phyloP scores from a whole-genome alignment of 805 yeast genomes.

The Ogataea ramenticola region DNA sequence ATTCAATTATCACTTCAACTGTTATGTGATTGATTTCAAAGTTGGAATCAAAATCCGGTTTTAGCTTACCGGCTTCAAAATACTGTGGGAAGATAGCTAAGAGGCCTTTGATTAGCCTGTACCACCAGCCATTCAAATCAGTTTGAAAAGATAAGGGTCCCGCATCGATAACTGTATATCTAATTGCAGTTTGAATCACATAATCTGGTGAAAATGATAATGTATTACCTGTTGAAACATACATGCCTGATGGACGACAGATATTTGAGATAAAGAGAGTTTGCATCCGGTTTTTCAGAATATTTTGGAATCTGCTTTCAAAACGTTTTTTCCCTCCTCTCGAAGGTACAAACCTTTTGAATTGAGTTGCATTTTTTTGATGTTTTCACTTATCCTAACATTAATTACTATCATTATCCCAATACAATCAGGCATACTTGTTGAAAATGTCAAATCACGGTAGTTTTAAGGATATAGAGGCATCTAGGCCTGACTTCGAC shows the following conservation, averaged over 20 bases:
- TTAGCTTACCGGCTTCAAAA: background rate
- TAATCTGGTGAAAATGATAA: background rate
- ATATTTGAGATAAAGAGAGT: too few species aligned
- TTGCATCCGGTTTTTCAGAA: too few species aligned
- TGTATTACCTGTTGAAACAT: too few species aligned
- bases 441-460: background rate
- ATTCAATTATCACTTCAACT: background rate
- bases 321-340: too few species aligned
- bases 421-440: background rate
- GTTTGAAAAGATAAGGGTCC: background rate
- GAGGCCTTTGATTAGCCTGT: background rate
- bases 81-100: background rate
- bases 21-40: background rate
- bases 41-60: background rate
- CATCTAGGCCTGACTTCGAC: conserved; percentile 5
- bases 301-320: too few species aligned
- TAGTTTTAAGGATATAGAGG: conserved; percentile 1
- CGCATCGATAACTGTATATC: background rate
- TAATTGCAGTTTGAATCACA: background rate
- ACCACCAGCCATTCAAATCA: background rate
- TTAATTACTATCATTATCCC: too few species aligned
- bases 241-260: too few species aligned
- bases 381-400: too few species aligned
- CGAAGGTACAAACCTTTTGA: too few species aligned
- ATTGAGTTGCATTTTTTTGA: too few species aligned